Conservation (phyloP, 352 stramenopile species). For the Phytophthora vignae region DNA sequence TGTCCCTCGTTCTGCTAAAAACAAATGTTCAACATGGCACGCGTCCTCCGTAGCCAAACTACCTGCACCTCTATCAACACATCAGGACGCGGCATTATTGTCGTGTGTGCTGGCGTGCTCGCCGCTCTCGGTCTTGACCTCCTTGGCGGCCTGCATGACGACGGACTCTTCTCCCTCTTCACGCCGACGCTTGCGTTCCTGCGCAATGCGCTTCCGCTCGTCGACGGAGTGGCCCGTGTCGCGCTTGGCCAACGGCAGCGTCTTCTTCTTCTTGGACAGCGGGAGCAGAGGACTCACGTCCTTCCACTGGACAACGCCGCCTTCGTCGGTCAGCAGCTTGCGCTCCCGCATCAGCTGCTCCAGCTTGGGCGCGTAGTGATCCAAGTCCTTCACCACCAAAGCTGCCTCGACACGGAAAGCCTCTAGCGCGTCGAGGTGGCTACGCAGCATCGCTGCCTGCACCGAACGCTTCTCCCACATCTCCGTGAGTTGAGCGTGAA, state of each 20-base stretch:
- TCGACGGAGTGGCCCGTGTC: conserved; percentile 83
- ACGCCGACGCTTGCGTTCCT: conserved; percentile 78
- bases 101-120: conserved; percentile 16
- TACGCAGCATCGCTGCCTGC: conserved; percentile 76
- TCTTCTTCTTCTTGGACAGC: conserved; percentile 62
- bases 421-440: conserved; percentile 72
- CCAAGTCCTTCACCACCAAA: conserved; percentile 65
- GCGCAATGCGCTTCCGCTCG: conserved; percentile 79
- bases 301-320: conserved; percentile 46
- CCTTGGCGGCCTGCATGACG: conserved; percentile 17
- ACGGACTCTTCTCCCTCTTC: conserved; percentile 31
- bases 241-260: conserved; percentile 69
- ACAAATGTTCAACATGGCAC: background rate
- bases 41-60: background rate
- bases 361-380: conserved; percentile 77
- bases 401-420: conserved; percentile 50
- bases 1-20: background rate
- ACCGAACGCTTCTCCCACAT: conserved; percentile 88
- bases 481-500: conserved; percentile 79
- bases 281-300: conserved; percentile 64
- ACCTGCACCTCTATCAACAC: conserved; percentile 12
- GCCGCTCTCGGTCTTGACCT: conserved; percentile 24
- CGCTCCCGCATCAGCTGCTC: conserved; percentile 80
- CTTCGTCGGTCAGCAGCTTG: conserved; percentile 47
- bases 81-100: conserved; percentile 17